phyloP scores from a whole-genome alignment of 331 rosid species.

The Erythrophleum ivorense region DNA sequence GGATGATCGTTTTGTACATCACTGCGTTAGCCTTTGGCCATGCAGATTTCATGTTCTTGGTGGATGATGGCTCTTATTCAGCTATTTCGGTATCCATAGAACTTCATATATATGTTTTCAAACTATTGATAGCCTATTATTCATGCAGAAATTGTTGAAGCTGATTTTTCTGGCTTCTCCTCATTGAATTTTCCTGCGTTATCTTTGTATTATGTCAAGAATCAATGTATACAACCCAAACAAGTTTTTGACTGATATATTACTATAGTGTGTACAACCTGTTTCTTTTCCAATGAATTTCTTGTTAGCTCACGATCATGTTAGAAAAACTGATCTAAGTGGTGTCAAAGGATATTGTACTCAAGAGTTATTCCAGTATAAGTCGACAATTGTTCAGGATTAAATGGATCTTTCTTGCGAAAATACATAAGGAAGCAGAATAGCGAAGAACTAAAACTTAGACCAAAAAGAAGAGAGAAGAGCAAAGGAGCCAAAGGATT shows the following conservation, averaged over 20 bases:
- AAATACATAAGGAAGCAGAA: no score
- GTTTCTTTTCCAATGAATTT: slow-evolving; percentile 11
- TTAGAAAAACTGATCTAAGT: no score
- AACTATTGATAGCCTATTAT: slow-evolving; percentile 44
- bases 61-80: slow-evolving; percentile 50
- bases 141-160: slow-evolving; percentile 51
- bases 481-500: no score
- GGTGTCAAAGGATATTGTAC: no score
- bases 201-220: slow-evolving; percentile 37
- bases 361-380: no score
- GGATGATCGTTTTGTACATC: slow-evolving; percentile 95
- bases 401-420: no score
- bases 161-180: slow-evolving; percentile 68
- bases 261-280: slow-evolving; percentile 33
- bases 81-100: slow-evolving; percentile 47
- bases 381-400: no score
- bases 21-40: slow-evolving; percentile 53
- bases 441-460: no score
- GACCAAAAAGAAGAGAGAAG: no score
- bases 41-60: slow-evolving; percentile 57
- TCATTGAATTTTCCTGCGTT: slow-evolving; percentile 30
- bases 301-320: background rate
- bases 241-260: slow-evolving; percentile 43
- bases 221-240: slow-evolving; percentile 45
- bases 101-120: slow-evolving; percentile 44